Conservation (phyloP, 2,329 filamentous ascomycete species). For the Penicillium sp. region DNA sequence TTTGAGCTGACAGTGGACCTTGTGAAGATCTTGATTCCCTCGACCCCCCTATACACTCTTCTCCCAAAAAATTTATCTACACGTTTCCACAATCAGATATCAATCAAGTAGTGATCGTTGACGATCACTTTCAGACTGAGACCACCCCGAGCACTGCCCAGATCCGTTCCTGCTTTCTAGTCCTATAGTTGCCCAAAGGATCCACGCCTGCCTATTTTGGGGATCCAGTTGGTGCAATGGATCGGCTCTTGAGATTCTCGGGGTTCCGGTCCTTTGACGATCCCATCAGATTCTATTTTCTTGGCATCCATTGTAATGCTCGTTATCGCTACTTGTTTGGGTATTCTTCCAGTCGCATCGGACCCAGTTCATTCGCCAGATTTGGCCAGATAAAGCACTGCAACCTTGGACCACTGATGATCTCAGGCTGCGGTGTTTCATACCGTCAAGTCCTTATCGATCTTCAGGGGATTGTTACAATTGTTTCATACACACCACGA, state of each 20-base stretch:
- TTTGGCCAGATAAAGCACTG: not conserved
- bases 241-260: not conserved
- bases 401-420: not conserved
- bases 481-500: not conserved
- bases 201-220: constrained; percentile 7
- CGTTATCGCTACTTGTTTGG: not conserved
- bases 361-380: not conserved
- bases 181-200: not conserved
- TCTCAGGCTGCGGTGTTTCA: not conserved
- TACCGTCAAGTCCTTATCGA: constrained; percentile 2
- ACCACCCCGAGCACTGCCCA: not conserved
- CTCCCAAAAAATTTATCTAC: not conserved
- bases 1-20: not conserved
- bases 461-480: constrained; percentile 3
- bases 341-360: not conserved
- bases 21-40: not conserved
- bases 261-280: not conserved
- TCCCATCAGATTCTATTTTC: not conserved
- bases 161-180: not conserved
- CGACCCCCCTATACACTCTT: not conserved
- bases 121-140: not conserved
- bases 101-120: not conserved
- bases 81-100: not conserved
- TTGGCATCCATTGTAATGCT: not conserved
- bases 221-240: not conserved